Evolutionary conservation across 805 yeast genomes (phyloP).

Genomic region (Myxozyma kluyveri): DNA sequence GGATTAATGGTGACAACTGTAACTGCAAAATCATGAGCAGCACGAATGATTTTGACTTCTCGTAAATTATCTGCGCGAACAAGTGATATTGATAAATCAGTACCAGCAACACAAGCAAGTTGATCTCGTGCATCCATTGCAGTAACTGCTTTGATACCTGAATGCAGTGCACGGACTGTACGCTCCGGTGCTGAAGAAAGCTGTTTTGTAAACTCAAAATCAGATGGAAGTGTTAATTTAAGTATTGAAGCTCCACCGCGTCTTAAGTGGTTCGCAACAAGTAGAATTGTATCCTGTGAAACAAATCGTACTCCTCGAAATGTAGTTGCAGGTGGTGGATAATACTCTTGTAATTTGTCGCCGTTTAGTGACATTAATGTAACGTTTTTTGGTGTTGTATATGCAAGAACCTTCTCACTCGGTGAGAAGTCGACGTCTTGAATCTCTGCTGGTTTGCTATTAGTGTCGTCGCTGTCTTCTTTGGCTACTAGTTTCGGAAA

Average conservation of each 20-base stretch:
- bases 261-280: slow-evolving; percentile 20
- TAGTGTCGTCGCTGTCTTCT: slow-evolving; percentile 52
- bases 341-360: slow-evolving; percentile 27
- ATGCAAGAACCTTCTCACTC: slow-evolving; percentile 62
- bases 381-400: slow-evolving; percentile 56
- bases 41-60: slow-evolving; percentile 49
- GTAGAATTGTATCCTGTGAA: slow-evolving; percentile 6
- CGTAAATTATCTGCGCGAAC: slow-evolving; percentile 53
- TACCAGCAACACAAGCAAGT: slow-evolving; percentile 56
- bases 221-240: slow-evolving; percentile 17
- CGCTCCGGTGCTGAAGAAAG: slow-evolving; percentile 18
- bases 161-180: slow-evolving; percentile 13
- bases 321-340: slow-evolving; percentile 18
- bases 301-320: slow-evolving; percentile 24
- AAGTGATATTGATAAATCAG: slow-evolving; percentile 66
- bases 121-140: slow-evolving; percentile 50
- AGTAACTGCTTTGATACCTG: slow-evolving; percentile 41
- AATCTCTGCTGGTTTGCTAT: slow-evolving; percentile 41
- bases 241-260: slow-evolving; percentile 23
- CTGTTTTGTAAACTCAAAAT: slow-evolving; percentile 13
- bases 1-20: slow-evolving; percentile 71
- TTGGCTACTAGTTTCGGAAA: slow-evolving; percentile 41
- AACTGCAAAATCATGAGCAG: slow-evolving; percentile 75
- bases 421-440: slow-evolving; percentile 67
- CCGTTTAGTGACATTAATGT: slow-evolving; percentile 55